Evolutionary conservation across 2,329 filamentous ascomycete species (phyloP).

Genomic region (Lachnellula suecica): DNA sequence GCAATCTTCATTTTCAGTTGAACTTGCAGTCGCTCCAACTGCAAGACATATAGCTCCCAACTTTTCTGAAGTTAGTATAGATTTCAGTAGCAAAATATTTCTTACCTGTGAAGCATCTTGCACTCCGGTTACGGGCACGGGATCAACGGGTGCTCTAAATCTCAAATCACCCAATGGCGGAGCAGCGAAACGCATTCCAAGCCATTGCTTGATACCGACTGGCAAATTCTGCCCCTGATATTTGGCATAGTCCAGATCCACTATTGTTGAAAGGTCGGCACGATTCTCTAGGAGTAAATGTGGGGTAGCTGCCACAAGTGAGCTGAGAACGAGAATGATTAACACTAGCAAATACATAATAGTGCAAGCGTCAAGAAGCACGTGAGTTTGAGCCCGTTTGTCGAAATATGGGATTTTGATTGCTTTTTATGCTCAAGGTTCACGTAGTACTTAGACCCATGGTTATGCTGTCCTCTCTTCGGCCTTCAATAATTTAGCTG

Average conservation of each 20-base stretch:
- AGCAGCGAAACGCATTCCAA: conserved; percentile 73
- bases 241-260: conserved; percentile 65
- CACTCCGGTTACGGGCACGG: conserved; percentile 33
- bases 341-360: no score
- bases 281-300: no score
- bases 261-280: no score
- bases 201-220: conserved; percentile 67
- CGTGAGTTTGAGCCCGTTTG: no score
- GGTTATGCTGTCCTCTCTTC: no score
- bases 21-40: conserved; percentile 22
- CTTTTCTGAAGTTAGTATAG: conserved; percentile 17
- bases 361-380: no score
- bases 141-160: conserved; percentile 67
- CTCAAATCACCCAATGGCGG: conserved; percentile 64
- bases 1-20: conserved; percentile 60
- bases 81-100: not conserved
- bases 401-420: no score
- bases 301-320: no score
- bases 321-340: no score
- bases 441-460: no score
- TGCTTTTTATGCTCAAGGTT: no score
- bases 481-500: no score
- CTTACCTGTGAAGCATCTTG: conserved; percentile 28
- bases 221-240: conserved; percentile 57
- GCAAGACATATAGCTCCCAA: conserved; percentile 24